phyloP scores from a whole-genome alignment of 2,329 filamentous ascomycete genomes.

The Clarireedia paspali region DNA sequence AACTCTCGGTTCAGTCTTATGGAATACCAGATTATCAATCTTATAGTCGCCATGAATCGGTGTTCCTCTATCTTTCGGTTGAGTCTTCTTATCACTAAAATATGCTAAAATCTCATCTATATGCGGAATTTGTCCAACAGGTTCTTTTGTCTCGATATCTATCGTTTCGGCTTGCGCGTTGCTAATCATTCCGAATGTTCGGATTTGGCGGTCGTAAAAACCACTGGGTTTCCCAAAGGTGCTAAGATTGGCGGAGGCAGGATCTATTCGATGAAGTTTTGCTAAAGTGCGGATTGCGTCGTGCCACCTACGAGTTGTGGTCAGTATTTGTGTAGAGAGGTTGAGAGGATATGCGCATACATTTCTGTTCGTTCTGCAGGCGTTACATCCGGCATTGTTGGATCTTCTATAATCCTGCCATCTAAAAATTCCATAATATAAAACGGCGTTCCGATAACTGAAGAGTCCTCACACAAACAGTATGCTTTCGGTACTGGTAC shows the following conservation, averaged over 20 bases:
- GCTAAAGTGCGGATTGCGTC: constrained; percentile 78
- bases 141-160: constrained; percentile 68
- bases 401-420: constrained; percentile 88
- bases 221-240: constrained; percentile 64
- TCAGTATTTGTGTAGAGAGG: background rate
- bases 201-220: constrained; percentile 82
- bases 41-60: constrained; percentile 96
- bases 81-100: constrained; percentile 60
- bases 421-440: constrained; percentile 97
- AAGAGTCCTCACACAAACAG: constrained; percentile 76
- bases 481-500: constrained; percentile 81
- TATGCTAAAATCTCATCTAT: constrained; percentile 74
- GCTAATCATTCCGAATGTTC: constrained; percentile 74
- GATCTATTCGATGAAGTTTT: constrained; percentile 71
- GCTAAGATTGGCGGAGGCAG: constrained; percentile 58
- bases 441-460: constrained; percentile 80
- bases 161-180: constrained; percentile 65
- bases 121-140: constrained; percentile 77
- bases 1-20: constrained; percentile 78
- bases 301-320: constrained; percentile 53
- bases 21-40: constrained; percentile 84
- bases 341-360: constrained; percentile 33
- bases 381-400: constrained; percentile 65
- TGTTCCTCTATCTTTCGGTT: constrained; percentile 69
- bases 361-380: constrained; percentile 64